phyloP scores from a whole-genome alignment of 208 protist genomes.

The Leishmania turanica region DNA sequence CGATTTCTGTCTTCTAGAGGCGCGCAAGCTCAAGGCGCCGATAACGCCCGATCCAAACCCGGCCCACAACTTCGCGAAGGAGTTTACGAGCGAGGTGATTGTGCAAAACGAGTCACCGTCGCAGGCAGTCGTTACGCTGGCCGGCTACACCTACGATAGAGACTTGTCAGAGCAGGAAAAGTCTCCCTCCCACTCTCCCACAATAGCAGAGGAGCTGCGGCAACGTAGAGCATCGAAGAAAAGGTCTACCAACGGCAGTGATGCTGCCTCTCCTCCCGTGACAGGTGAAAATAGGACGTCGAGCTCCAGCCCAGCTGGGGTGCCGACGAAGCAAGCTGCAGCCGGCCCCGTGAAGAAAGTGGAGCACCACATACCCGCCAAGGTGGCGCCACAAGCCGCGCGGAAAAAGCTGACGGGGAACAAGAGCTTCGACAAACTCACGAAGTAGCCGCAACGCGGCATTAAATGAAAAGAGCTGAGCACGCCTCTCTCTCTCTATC shows the following conservation, averaged over 20 bases:
- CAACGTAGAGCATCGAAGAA: background rate
- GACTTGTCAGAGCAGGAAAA: conserved; percentile 5
- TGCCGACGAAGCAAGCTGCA: background rate
- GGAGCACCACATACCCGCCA: conserved; percentile 3
- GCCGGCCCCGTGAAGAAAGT: background rate
- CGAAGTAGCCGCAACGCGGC: background rate
- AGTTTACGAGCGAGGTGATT: conserved; percentile 71
- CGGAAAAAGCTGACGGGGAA: conserved; percentile 21
- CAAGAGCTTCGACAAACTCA: conserved; percentile 1
- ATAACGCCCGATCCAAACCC: conserved; percentile 71
- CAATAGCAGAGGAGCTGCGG: conserved; percentile 6
- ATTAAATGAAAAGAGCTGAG: background rate
- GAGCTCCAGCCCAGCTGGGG: background rate
- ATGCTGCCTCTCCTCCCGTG: background rate
- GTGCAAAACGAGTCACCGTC: conserved; percentile 27
- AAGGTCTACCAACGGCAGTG: background rate
- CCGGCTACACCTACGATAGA: conserved; percentile 70
- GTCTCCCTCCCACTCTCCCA: conserved; percentile 1
- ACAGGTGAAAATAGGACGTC: background rate
- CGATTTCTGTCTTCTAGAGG: conserved; percentile 68
- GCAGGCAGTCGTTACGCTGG: conserved; percentile 39
- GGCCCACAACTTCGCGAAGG: conserved; percentile 78
- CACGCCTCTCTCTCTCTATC: background rate
- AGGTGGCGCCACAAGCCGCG: conserved; percentile 10
- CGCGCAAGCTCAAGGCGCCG: conserved; percentile 67